Base-by-base conservation (phyloP, 1,284 basidiomycete species). In the Pisolithus thermaeus region DNA sequence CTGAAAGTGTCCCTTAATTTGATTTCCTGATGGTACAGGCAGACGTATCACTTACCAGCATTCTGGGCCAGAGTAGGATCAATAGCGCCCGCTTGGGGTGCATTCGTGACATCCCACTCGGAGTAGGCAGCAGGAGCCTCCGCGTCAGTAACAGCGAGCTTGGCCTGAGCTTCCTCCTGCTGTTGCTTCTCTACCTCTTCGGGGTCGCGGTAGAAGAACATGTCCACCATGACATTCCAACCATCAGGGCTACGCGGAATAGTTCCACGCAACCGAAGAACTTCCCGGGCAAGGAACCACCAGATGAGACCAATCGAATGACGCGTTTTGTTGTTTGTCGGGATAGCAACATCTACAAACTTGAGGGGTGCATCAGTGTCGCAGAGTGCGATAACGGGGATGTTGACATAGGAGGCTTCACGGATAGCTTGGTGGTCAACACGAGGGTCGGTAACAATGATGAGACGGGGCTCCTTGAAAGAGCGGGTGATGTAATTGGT, bases 181-280 rank as follows among this genome's bases (percentile, higher is more conserved):
- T 91, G 88, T 76, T 97, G 94, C 74, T 90, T 92, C 84, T 97
- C 95, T 62, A 97, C 89, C 77, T 98, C 96, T 72, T 98, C 95
- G 57, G 96, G 94, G 78, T 98, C 96, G 67, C 96, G 92, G 87
- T 98, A 99, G 88, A 98, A 98, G 92, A 97, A 98, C 92, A 98
- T 94, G 78, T 98, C 96, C 63, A 96, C 92, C 89, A 99, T 97
- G 70, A 97, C 89, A 70, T 87, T 89, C 93, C 96, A 98, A 65
- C 90, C 92, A 60, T 95, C 91, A 59, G 83, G 74, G 47, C 90
- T 87, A 64, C 95, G 85, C 59, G 93, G 87, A 70, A 98, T 85
- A 56, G 89, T 87, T 56, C 96, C 97, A 58, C 92, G 87, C 67
- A 99, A 81, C 68, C 96, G 88, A 72, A 99, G 89, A 66, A 97